phyloP scores from a whole-genome alignment of 2,329 filamentous ascomycete genomes.

The Helotiales sp. region DNA sequence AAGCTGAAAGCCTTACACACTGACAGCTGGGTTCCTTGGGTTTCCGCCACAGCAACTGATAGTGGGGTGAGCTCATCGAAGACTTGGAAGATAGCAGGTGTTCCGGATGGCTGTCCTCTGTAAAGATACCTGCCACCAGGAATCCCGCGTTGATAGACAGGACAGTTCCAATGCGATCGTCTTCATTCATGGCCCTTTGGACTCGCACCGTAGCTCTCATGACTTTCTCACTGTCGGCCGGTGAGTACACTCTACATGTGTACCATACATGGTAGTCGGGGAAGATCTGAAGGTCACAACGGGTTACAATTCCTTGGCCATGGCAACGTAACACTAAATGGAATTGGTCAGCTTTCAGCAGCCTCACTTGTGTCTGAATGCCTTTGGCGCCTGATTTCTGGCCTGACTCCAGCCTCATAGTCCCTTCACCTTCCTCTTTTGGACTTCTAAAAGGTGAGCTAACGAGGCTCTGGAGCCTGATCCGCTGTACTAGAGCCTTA shows the following conservation, averaged over 20 bases:
- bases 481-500: too few relatives aligned
- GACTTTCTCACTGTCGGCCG: background rate
- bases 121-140: slow-evolving; percentile 12
- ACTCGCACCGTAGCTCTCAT: slow-evolving; percentile 6
- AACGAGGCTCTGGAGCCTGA: too few relatives aligned
- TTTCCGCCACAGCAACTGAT: background rate
- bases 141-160: slow-evolving; percentile 1
- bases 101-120: slow-evolving; percentile 7
- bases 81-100: background rate
- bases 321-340: too few relatives aligned
- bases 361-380: too few relatives aligned
- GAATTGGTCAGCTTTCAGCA: too few relatives aligned
- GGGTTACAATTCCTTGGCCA: slow-evolving; percentile 37
- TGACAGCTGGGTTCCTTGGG: slow-evolving; percentile 1
- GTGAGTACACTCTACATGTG: background rate
- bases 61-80: background rate
- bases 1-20: background rate
- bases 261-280: slow-evolving; percentile 13
- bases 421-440: too few relatives aligned
- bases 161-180: slow-evolving; percentile 12
- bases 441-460: too few relatives aligned
- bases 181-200: slow-evolving; percentile 6
- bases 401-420: too few relatives aligned
- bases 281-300: slow-evolving; percentile 44
- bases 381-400: too few relatives aligned